Percentiles rank a stretch among this genome's conserved stretches.
Conservation (phyloP, 2,329 filamentous ascomycete genomes). For the Claviceps sp. region DNA sequence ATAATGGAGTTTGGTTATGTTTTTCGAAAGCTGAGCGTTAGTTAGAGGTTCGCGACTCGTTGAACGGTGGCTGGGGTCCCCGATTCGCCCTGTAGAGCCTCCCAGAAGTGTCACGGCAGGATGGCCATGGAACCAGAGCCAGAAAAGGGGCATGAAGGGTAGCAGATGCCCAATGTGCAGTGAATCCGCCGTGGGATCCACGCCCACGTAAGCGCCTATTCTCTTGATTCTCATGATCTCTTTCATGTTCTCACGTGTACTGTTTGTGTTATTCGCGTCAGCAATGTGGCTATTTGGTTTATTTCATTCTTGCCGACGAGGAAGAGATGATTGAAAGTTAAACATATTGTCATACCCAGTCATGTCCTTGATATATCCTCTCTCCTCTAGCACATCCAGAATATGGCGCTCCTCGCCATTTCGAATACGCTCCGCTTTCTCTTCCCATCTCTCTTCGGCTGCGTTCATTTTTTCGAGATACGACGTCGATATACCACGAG, state of each 20-base stretch:
- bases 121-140: constrained; percentile 68
- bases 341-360: constrained; percentile 46
- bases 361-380: constrained; percentile 61
- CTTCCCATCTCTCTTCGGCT: constrained; percentile 33
- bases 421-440: constrained; percentile 31
- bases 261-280: constrained; percentile 9
- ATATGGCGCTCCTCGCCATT: constrained; percentile 38
- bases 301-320: constrained; percentile 10
- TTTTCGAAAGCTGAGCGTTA: constrained; percentile 41
- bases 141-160: constrained; percentile 72
- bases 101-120: constrained; percentile 54
- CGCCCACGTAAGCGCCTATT: constrained; percentile 64
- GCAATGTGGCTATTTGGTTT: neutral
- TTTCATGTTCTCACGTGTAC: constrained; percentile 40
- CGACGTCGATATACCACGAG: constrained; percentile 26
- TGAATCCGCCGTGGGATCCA: constrained; percentile 70
- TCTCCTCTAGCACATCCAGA: constrained; percentile 53
- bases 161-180: constrained; percentile 71
- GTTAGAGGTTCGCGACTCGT: constrained; percentile 42
- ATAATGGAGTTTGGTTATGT: constrained; percentile 53
- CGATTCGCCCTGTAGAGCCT: constrained; percentile 63
- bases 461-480: constrained; percentile 29
- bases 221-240: constrained; percentile 50
- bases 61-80: constrained; percentile 62
- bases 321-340: neutral